A percentile compares a stretch with the other conserved stretches of the same genome.
These are phyloP conservation scores for Daedaleopsis sinensis DNA, from an alignment of 768 basidiomycete species.

Conservation along the genomic window DNA sequence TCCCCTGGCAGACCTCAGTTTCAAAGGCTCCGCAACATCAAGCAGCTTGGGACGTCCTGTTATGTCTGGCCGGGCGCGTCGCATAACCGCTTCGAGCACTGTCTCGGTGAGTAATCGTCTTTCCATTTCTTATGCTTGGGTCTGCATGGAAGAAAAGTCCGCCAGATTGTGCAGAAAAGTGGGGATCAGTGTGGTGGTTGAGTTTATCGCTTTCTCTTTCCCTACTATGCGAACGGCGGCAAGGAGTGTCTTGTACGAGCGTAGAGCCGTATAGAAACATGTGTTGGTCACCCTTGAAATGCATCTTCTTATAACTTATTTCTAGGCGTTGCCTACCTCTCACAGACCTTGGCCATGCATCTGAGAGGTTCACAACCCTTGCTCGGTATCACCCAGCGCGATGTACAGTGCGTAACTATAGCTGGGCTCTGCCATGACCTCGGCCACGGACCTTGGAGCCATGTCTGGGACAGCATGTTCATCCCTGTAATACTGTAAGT, in stretches of 20 bases:
- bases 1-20: constrained; percentile 50
- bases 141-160: too few relatives aligned
- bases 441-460: constrained; percentile 85
- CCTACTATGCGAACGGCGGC: too few relatives aligned
- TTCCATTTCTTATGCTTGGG: background rate
- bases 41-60: constrained; percentile 79
- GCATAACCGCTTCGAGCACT: constrained; percentile 85
- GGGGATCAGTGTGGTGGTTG: too few relatives aligned
- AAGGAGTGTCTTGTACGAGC: too few relatives aligned
- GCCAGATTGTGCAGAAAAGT: too few relatives aligned
- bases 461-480: constrained; percentile 79
- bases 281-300: background rate
- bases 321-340: constrained; percentile 77
- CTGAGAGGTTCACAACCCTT: constrained; percentile 60
- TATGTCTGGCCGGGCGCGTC: constrained; percentile 79
- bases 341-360: constrained; percentile 61
- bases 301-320: background rate
- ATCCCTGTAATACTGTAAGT: constrained; percentile 69
- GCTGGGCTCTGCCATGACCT: constrained; percentile 86
- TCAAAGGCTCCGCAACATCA: constrained; percentile 75
- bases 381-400: constrained; percentile 68
- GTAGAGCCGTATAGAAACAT: too few relatives aligned
- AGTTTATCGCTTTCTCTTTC: too few relatives aligned
- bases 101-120: constrained; percentile 53
- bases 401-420: constrained; percentile 76